Evolutionary conservation across 164 flowering plant species (phyloP).

Genomic region (Houttuynia cordata): DNA sequence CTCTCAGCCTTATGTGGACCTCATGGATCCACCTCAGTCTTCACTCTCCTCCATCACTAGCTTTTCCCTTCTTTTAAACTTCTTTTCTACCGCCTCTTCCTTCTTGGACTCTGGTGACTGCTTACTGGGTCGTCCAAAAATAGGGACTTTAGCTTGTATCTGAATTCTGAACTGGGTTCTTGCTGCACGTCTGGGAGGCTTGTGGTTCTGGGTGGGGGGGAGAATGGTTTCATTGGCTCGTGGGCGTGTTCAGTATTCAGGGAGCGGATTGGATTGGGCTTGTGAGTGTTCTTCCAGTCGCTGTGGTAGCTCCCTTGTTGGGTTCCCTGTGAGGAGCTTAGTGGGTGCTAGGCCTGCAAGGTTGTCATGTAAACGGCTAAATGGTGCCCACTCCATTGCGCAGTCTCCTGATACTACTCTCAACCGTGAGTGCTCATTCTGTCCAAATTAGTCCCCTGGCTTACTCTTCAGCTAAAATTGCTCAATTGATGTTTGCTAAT

Average conservation of each 20-base stretch:
- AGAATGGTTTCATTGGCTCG: conserved; percentile 62
- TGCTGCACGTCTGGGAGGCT: not conserved
- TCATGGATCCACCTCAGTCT: no score
- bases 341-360: conserved; percentile 16
- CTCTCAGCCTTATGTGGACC: no score
- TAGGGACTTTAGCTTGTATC: no score
- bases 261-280: conserved; percentile 31
- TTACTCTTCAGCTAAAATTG: not conserved
- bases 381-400: conserved; percentile 20
- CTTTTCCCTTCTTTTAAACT: no score
- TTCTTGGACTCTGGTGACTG: no score
- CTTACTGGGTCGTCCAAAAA: no score
- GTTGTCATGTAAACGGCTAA: conserved; percentile 15
- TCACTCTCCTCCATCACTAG: no score
- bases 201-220: conserved; percentile 16
- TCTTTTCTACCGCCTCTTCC: no score
- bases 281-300: conserved; percentile 47
- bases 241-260: conserved; percentile 37
- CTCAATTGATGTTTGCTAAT: not conserved
- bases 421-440: conserved; percentile 26
- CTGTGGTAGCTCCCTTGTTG: conserved; percentile 13
- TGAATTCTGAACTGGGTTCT: no score
- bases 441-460: not conserved
- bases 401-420: conserved; percentile 38
- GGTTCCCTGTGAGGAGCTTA: conserved; percentile 15